A percentile compares a stretch with the other conserved stretches of the same genome.
Conservation (phyloP, 2,329 filamentous ascomycete species). For the Aureobasidium lini region DNA sequence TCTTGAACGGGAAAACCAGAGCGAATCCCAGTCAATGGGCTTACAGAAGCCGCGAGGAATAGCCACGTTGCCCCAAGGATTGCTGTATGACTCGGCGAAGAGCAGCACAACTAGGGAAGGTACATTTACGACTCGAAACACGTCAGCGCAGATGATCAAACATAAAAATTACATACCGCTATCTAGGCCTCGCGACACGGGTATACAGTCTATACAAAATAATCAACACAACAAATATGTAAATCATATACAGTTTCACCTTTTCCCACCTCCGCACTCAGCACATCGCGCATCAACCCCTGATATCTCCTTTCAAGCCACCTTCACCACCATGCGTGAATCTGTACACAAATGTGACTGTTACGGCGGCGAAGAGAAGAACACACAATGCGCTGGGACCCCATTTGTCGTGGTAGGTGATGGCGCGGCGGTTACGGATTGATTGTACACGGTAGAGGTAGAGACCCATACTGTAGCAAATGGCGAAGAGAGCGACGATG, state of each 20-base stretch:
- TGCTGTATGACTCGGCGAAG: too few relatives aligned
- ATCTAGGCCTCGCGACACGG: constrained; percentile 1
- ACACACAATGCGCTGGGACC: constrained; percentile 72
- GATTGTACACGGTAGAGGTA: constrained; percentile 84
- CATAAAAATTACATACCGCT: constrained; percentile 6
- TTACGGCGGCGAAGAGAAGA: constrained; percentile 64
- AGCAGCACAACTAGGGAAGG: not conserved
- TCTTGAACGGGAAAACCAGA: too few relatives aligned
- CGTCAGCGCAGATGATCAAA: not conserved
- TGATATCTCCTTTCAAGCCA: constrained; percentile 31
- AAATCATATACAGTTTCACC: not conserved
- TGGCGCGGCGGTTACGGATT: constrained; percentile 75
- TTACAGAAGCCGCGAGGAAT: not conserved
- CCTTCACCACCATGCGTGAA: constrained; percentile 49
- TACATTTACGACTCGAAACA: not conserved
- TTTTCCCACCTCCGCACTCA: not conserved
- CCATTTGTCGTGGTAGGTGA: constrained; percentile 83
- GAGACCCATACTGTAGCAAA: constrained; percentile 76
- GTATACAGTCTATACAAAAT: constrained; percentile 10
- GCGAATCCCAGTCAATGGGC: too few relatives aligned
- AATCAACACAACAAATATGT: not conserved
- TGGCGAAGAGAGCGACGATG: constrained; percentile 63
- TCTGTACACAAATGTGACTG: constrained; percentile 73
- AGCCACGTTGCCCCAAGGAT: too few relatives aligned
- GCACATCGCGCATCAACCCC: not conserved